Evolutionary conservation across 495 filamentous ascomycete genomes (phyloP).

Genomic region (Podospora fimiseda): DNA sequence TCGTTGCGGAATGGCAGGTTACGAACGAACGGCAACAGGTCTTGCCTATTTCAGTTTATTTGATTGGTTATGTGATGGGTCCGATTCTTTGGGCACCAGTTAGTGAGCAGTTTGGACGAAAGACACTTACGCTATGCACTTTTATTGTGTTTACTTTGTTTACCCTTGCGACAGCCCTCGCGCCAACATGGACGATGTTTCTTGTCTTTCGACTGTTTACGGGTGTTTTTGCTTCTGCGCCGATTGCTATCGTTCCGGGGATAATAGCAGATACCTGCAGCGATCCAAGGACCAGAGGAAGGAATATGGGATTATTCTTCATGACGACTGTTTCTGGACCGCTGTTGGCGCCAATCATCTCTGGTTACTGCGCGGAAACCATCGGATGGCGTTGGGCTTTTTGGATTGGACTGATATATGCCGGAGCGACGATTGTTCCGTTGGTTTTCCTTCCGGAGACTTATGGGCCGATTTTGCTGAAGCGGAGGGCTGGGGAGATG

Average conservation of each 20-base stretch:
- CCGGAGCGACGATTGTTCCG: constrained; percentile 40
- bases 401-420: constrained; percentile 55
- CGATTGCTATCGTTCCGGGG: constrained; percentile 65
- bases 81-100: constrained; percentile 60
- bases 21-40: constrained; percentile 51
- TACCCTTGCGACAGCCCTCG: constrained; percentile 62
- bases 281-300: constrained; percentile 53
- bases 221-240: constrained; percentile 58
- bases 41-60: constrained; percentile 70
- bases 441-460: constrained; percentile 56
- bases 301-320: constrained; percentile 65
- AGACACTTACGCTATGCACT: constrained; percentile 50
- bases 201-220: constrained; percentile 62
- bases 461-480: constrained; percentile 53
- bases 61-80: constrained; percentile 45
- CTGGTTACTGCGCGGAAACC: constrained; percentile 51
- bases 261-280: constrained; percentile 64
- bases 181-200: constrained; percentile 60
- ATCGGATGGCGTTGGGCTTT: constrained; percentile 64
- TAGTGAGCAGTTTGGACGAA: constrained; percentile 66
- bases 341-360: constrained; percentile 60
- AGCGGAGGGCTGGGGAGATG: constrained; percentile 47
- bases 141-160: constrained; percentile 61
- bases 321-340: constrained; percentile 61
- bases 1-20: constrained; percentile 52